phyloP scores from a whole-genome alignment of 176 grass and related monocot species.

The Lolium rigidum region DNA sequence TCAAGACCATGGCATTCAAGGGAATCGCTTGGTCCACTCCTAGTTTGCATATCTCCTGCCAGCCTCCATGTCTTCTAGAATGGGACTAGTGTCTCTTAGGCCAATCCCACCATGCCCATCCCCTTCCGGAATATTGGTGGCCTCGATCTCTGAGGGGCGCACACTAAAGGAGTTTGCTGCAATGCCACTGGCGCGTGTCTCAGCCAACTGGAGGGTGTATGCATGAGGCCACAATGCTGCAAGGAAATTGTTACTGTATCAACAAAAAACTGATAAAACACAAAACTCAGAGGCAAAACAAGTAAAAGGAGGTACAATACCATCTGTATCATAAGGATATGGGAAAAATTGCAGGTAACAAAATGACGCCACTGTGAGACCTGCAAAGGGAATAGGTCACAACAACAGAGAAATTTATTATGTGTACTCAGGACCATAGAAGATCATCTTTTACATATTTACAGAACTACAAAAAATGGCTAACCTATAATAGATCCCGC shows the following conservation, averaged over 20 bases:
- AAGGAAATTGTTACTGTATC: neutral
- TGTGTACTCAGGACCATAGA: neutral
- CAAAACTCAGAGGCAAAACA: neutral
- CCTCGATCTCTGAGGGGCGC: conserved; percentile 55
- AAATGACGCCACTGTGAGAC: conserved; percentile 72
- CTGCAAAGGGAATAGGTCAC: conserved; percentile 48
- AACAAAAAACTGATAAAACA: neutral
- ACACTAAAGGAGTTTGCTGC: conserved; percentile 52
- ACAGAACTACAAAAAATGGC: conserved; percentile 24
- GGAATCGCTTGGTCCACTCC: neutral
- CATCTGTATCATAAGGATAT: conserved; percentile 68
- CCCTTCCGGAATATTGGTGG: conserved; percentile 48
- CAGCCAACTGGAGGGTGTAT: conserved; percentile 56
- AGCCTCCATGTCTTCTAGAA: conserved; percentile 53
- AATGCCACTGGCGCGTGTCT: conserved; percentile 43
- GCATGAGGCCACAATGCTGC: conserved; percentile 84
- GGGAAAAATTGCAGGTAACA: conserved; percentile 94
- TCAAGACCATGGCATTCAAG: neutral
- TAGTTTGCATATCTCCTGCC: conserved; percentile 49
- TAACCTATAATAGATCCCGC: conserved; percentile 70
- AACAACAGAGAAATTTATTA: neutral
- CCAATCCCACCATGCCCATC: conserved; percentile 32
- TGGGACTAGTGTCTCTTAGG: conserved; percentile 52
- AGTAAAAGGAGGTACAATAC: conserved; percentile 55
- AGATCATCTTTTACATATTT: neutral